Evolutionary conservation across 768 basidiomycete genomes (phyloP).

Genomic region (Suillus bovinus): DNA sequence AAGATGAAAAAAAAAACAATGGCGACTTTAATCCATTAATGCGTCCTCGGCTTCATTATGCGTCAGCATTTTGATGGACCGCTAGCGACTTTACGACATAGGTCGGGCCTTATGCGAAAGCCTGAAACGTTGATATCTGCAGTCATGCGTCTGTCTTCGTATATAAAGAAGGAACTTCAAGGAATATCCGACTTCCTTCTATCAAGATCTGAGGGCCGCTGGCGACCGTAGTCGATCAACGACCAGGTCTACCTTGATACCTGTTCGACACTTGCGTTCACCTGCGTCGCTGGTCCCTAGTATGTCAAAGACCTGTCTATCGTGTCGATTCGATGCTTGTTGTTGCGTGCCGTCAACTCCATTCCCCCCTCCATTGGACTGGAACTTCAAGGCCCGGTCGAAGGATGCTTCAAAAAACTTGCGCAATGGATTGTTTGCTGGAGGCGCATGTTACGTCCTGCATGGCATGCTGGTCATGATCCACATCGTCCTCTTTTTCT

Average conservation of each 20-base stretch:
- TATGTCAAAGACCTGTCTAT: not conserved
- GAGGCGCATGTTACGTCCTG: not conserved
- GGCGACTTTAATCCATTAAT: too few species aligned
- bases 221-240: too few species aligned
- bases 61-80: too few species aligned
- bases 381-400: not conserved
- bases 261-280: not conserved
- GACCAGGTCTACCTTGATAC: too few species aligned
- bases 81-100: too few species aligned
- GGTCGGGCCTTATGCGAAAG: too few species aligned
- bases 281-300: not conserved
- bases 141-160: too few species aligned
- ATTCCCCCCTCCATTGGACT: not conserved
- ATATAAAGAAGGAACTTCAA: too few species aligned
- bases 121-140: too few species aligned
- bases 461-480: not conserved
- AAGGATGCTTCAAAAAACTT: not conserved
- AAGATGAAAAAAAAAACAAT: too few species aligned
- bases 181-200: not conserved
- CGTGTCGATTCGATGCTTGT: too few species aligned
- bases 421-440: not conserved
- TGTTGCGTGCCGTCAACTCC: not conserved
- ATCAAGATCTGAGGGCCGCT: not conserved
- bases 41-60: too few species aligned
- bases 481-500: not conserved